Conservation (phyloP, 768 basidiomycete genomes). For the Dentipellis fragilis region DNA sequence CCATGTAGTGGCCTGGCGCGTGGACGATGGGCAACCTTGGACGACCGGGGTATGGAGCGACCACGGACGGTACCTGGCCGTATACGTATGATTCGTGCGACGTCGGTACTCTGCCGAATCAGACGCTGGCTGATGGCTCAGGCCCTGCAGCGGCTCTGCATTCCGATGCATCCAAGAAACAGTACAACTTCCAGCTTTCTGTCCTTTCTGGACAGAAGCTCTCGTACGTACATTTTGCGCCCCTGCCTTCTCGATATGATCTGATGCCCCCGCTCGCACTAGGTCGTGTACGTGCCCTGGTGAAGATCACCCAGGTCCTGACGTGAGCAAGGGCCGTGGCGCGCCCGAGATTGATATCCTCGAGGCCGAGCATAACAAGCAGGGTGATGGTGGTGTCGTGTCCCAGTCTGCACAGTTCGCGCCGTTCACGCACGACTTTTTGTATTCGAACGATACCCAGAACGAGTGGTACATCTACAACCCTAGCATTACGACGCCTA, state of each 20-base stretch:
- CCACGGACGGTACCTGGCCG: constrained; percentile 78
- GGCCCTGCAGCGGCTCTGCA: constrained; percentile 55
- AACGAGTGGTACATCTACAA: constrained; percentile 27
- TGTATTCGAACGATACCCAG: constrained; percentile 25
- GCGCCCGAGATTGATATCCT: constrained; percentile 80
- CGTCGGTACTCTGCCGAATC: constrained; percentile 46
- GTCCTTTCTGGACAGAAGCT: constrained; percentile 73
- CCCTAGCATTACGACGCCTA: constrained; percentile 23
- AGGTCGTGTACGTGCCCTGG: constrained; percentile 70
- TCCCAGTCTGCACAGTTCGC: constrained; percentile 76
- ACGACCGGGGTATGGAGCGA: constrained; percentile 68
- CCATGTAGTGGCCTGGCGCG: constrained; percentile 63
- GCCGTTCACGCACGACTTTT: constrained; percentile 39
- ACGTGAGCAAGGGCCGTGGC: constrained; percentile 42
- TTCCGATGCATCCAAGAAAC: constrained; percentile 33
- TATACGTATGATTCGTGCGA: constrained; percentile 60
- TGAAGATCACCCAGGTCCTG: constrained; percentile 73
- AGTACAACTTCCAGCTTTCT: constrained; percentile 54
- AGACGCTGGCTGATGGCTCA: constrained; percentile 32
- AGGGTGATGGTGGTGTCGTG: constrained; percentile 38
- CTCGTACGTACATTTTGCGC: constrained; percentile 33
- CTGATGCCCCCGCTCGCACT: background rate
- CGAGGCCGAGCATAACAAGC: constrained; percentile 64
- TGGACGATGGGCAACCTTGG: constrained; percentile 91
- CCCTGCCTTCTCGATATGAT: background rate